A percentile compares a stretch with the other conserved stretches of the same genome.
phyloP scores from a whole-genome alignment of 768 basidiomycete species.

The Sarcomyxa edulis region DNA sequence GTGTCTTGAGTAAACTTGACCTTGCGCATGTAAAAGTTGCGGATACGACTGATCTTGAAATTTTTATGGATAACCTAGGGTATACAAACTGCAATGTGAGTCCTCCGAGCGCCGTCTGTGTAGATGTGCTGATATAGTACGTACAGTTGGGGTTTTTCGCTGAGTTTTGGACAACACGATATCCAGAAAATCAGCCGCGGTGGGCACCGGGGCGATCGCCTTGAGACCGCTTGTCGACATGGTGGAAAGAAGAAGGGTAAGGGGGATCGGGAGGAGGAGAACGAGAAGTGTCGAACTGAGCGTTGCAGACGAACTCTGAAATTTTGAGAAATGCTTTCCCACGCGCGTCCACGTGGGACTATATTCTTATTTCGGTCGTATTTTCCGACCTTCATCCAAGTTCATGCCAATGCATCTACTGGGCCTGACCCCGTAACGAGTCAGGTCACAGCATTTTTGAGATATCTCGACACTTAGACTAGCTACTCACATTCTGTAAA shows the following conservation, averaged over 20 bases:
- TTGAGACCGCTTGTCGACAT: slow-evolving; percentile 90
- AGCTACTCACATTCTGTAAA: no score
- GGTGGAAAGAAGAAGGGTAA: slow-evolving; percentile 11
- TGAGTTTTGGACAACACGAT: slow-evolving; percentile 93
- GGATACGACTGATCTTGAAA: slow-evolving; percentile 98
- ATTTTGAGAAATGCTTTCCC: no score
- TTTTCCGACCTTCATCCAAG: no score
- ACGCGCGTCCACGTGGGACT: no score
- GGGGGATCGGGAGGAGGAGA: slow-evolving; percentile 5
- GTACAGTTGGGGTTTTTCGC: slow-evolving; percentile 92
- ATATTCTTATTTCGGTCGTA: no score
- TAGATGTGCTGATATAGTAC: slow-evolving; percentile 11
- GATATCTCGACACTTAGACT: no score
- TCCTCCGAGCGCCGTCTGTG: no score
- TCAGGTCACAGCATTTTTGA: no score
- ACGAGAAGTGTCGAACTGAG: no score
- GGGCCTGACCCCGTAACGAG: no score
- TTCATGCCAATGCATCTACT: no score
- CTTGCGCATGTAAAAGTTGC: slow-evolving; percentile 98
- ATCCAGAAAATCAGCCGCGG: slow-evolving; percentile 90
- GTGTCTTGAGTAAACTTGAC: slow-evolving; percentile 98
- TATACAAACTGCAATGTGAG: not conserved
- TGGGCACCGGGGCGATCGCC: slow-evolving; percentile 98
- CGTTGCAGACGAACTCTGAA: no score
- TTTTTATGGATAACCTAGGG: slow-evolving; percentile 95